Percentiles rank a stretch among this genome's conserved stretches.
phyloP scores from a whole-genome alignment of 2,329 filamentous ascomycete genomes.

The Esteya vermicola region DNA sequence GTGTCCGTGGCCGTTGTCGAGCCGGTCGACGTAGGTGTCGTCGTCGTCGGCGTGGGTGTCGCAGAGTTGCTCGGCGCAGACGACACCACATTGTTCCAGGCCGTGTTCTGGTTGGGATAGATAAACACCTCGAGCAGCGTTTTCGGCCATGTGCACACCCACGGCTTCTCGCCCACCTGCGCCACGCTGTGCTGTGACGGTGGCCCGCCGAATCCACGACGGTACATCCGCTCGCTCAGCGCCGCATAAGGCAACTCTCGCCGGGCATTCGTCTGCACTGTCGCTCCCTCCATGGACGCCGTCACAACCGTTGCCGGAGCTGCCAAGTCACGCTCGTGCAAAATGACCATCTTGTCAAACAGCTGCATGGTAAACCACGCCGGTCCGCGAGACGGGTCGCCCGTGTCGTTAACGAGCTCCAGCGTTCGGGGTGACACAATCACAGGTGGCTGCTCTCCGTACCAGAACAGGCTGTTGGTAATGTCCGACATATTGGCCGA shows the following conservation, averaged over 20 bases:
- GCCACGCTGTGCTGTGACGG: conserved; percentile 25
- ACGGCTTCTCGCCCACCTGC: conserved; percentile 35
- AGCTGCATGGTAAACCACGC: conserved; percentile 35
- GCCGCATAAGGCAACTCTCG: background rate
- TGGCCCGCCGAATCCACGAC: too few relatives aligned
- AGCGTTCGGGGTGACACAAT: conserved; percentile 24
- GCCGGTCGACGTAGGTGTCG: conserved; percentile 7
- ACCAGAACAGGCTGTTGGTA: conserved; percentile 25
- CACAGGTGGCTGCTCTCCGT: conserved; percentile 38
- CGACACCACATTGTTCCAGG: conserved; percentile 13
- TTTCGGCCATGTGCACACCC: conserved; percentile 45
- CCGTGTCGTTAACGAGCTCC: conserved; percentile 35
- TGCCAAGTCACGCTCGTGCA: conserved; percentile 27
- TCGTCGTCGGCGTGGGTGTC: conserved; percentile 4
- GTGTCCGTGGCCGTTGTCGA: background rate
- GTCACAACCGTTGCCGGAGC: conserved; percentile 1
- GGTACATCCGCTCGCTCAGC: background rate
- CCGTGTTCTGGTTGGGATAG: conserved; percentile 38
- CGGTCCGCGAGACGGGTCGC: conserved; percentile 32
- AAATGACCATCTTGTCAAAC: conserved; percentile 43
- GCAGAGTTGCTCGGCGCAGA: conserved; percentile 2
- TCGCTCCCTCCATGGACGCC: conserved; percentile 7
- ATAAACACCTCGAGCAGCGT: conserved; percentile 43
- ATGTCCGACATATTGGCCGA: conserved; percentile 23
- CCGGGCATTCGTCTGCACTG: background rate